A percentile compares a stretch with the other conserved stretches of the same genome.
phyloP scores from a whole-genome alignment of 1,284 basidiomycete genomes.

The Puccinia triticina region DNA sequence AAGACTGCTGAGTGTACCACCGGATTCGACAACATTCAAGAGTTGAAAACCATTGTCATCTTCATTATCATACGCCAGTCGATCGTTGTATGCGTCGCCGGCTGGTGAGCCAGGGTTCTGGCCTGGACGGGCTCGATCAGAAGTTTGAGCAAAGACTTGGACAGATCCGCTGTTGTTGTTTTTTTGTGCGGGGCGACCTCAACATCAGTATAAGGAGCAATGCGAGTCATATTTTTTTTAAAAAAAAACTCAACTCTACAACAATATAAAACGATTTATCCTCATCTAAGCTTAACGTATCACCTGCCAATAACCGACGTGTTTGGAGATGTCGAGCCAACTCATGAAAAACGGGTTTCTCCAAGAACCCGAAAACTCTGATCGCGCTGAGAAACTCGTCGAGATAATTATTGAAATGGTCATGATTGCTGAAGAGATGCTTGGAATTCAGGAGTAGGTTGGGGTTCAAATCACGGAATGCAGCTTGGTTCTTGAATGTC shows the following conservation, averaged over 20 bases:
- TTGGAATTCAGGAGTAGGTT: conserved; percentile 70
- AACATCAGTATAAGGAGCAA: conserved; percentile 5
- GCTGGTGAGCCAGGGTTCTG: conserved; percentile 61
- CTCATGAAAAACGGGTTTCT: conserved; percentile 94
- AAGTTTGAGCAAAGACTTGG: conserved; percentile 61
- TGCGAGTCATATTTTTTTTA: not conserved
- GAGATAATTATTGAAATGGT: conserved; percentile 83
- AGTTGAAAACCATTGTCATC: conserved; percentile 90
- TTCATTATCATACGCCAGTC: conserved; percentile 70
- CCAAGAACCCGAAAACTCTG: conserved; percentile 89
- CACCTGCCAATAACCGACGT: conserved; percentile 82
- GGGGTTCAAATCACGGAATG: conserved; percentile 66
- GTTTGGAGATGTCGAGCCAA: conserved; percentile 90
- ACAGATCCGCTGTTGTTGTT: conserved; percentile 66
- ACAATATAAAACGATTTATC: conserved; percentile 95
- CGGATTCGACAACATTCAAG: conserved; percentile 89
- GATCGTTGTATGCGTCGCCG: conserved; percentile 63
- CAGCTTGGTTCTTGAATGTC: conserved; percentile 72
- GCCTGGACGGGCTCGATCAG: conserved; percentile 70
- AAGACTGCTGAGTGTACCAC: conserved; percentile 89
- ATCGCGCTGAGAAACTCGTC: conserved; percentile 94
- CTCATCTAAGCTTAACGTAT: conserved; percentile 82
- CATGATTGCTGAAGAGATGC: conserved; percentile 65
- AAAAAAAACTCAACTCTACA: conserved; percentile 66
- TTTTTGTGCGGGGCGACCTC: not conserved